These are phyloP conservation scores for Geosmithia flava DNA, from an alignment of 2,329 filamentous ascomycete genomes.

Conservation along the genomic window DNA sequence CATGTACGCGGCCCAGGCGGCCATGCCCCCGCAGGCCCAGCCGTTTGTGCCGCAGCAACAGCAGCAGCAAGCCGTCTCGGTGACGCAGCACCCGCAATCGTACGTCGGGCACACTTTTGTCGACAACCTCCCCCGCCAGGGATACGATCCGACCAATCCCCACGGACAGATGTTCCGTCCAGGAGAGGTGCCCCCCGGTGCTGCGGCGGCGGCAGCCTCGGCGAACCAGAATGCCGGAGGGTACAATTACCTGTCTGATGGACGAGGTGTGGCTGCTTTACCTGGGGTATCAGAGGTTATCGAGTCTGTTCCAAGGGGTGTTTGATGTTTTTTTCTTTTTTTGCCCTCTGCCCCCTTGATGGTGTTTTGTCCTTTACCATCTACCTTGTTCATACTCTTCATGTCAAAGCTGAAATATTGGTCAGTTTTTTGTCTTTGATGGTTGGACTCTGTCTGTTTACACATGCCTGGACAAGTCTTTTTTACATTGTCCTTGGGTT, in stretches of 20 bases:
- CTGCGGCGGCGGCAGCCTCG: conserved; percentile 1
- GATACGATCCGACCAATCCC: conserved; percentile 14
- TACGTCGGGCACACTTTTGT: conserved; percentile 13
- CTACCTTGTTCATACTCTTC: no score
- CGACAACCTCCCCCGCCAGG: conserved; percentile 17
- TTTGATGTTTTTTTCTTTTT: no score
- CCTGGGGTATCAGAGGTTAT: conserved; percentile 10
- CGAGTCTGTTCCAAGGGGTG: conserved; percentile 13
- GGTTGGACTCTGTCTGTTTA: no score
- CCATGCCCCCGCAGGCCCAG: background rate
- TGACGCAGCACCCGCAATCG: conserved; percentile 9
- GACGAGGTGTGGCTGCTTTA: conserved; percentile 12
- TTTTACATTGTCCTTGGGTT: no score
- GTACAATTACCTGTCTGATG: conserved; percentile 22
- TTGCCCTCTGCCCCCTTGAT: no score
- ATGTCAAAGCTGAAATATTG: no score
- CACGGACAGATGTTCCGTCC: conserved; percentile 19
- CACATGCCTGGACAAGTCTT: no score
- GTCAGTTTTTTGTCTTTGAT: no score
- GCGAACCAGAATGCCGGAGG: conserved; percentile 14
- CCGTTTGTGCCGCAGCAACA: background rate
- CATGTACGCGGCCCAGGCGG: conserved; percentile 32
- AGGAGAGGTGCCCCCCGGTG: conserved; percentile 13
- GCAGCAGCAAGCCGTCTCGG: conserved; percentile 16
- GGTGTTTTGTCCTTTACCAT: no score